These are phyloP conservation scores for Paraconiothyrium brasiliense DNA, from an alignment of 2,329 filamentous ascomycete genomes.

Conservation along the genomic window DNA sequence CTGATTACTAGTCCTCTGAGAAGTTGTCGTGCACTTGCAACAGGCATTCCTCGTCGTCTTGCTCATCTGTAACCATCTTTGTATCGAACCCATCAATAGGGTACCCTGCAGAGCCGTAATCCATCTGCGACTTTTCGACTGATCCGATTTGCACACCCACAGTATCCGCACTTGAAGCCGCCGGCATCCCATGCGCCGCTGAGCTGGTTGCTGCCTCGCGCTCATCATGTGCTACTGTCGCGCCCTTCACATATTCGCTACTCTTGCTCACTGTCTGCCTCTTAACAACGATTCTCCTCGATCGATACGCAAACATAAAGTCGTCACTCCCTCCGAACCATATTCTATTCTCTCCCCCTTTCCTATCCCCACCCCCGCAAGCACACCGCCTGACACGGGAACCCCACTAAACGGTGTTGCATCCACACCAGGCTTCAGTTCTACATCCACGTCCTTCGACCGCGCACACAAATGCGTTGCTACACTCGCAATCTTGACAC, in stretches of 20 bases:
- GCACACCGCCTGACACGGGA: neutral
- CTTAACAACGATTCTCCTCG: neutral
- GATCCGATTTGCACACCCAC: too few relatives aligned
- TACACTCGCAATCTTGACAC: neutral
- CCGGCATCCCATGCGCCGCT: too few relatives aligned
- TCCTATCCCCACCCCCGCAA: neutral
- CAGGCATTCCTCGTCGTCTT: too few relatives aligned
- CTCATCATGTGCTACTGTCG: neutral
- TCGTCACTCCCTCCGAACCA: neutral
- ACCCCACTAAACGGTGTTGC: neutral
- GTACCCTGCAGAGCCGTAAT: too few relatives aligned
- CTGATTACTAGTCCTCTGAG: too few relatives aligned
- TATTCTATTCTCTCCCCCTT: neutral
- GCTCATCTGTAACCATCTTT: too few relatives aligned
- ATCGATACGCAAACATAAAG: constrained; percentile 9
- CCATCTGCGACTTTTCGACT: too few relatives aligned
- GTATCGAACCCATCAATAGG: too few relatives aligned
- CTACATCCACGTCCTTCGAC: neutral
- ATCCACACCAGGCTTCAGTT: neutral
- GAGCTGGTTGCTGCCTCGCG: too few relatives aligned
- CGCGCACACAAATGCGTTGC: too few relatives aligned
- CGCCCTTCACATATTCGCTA: constrained; percentile 5
- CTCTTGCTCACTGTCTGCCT: neutral
- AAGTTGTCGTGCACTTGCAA: too few relatives aligned
- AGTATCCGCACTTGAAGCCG: too few relatives aligned